These are phyloP conservation scores for Herpetomonas samuelpessoai DNA, from an alignment of 208 protist genomes.

Conservation along the genomic window DNA sequence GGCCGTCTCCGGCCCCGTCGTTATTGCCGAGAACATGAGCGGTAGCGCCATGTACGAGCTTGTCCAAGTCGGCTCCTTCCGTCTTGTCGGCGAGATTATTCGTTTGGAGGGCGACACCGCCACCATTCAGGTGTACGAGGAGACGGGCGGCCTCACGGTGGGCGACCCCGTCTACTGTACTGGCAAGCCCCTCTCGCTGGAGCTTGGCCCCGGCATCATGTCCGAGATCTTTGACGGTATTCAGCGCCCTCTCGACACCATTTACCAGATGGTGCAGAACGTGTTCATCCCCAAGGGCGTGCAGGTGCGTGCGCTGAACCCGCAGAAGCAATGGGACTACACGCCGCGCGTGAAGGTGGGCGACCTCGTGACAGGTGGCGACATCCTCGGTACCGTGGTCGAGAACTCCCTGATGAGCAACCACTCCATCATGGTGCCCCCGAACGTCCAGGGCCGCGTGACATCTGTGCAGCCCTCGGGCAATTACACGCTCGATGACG, in stretches of 20 bases:
- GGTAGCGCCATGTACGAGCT: conserved; percentile 99
- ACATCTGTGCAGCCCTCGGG: conserved; percentile 92
- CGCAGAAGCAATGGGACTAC: conserved; percentile 95
- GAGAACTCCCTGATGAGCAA: conserved; percentile 97
- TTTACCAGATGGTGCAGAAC: conserved; percentile 94
- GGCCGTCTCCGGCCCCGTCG: conserved; percentile 96
- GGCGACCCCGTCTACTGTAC: conserved; percentile 99
- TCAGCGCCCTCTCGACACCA: conserved; percentile 99
- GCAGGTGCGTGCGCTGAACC: conserved; percentile 94
- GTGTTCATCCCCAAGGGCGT: conserved; percentile 99
- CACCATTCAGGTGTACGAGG: conserved; percentile 99
- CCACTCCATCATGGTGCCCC: conserved; percentile 98
- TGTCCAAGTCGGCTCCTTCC: conserved; percentile 97
- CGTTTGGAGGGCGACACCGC: conserved; percentile 98
- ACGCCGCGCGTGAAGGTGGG: conserved; percentile 93
- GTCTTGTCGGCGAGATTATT: conserved; percentile 99
- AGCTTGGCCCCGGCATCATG: conserved; percentile 99
- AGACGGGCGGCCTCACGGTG: conserved; percentile 99
- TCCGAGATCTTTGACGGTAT: conserved; percentile 99
- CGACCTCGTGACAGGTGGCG: conserved; percentile 96
- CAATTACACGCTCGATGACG: conserved; percentile 94
- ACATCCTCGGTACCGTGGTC: conserved; percentile 95
- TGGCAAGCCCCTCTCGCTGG: conserved; percentile 98
- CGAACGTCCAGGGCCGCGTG: conserved; percentile 91
- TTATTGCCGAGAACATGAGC: conserved; percentile 99